Evolutionary conservation across 139 green algal genomes (phyloP), one percentile per base, ranked within the genome.

Genomic region (Tetradesmus obliquus): DNA sequence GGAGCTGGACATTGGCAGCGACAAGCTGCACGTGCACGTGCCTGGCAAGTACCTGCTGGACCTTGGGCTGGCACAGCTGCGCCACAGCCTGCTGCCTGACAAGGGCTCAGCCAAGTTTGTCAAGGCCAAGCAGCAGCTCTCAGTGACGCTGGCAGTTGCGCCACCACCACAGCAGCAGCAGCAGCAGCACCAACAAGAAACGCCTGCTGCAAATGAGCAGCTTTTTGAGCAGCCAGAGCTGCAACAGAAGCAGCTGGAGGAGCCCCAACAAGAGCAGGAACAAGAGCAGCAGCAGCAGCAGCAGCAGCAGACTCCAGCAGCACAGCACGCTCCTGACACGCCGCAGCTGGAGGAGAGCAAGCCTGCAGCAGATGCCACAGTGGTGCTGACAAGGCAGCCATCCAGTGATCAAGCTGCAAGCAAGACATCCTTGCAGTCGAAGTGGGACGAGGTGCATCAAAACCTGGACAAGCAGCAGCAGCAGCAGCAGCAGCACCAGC

Each of bases 41-140:
- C 60, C 83, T 91, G 69, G 60, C 19, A 66, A 88, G 79, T 97
- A 95, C 93, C 86, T 81, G 53, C 93, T 97, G 66, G 79, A 94
- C 2, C n/a, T 93, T 12, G 66, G 66, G 66, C 66, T 19, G n/a
- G 66, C 66, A 76, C 62, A 72, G 17, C 92, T 97, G 22, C 94
- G 93, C 13, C 94, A 94, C 93, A 85, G 13, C 1, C 91, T 97
- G 4, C 79, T 93, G n/a, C 92, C 92, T 2, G 88, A 82, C 79
- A 87, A 94, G 80, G 93, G 92, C 58, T 94, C 88, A 60, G 96
- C 96, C 13, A 97, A 95, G 90, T 97, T 97, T 71, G 92, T 96
- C 91, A 96, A 95, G 89, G 82, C 51, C 5, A 94, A 92, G 53
- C 81, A 92, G 79, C 55, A 89, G 88, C 90, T 97, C 54, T 91